phyloP scores from a whole-genome alignment of 2,329 filamentous ascomycete species.

The Arthroderma uncinatum region DNA sequence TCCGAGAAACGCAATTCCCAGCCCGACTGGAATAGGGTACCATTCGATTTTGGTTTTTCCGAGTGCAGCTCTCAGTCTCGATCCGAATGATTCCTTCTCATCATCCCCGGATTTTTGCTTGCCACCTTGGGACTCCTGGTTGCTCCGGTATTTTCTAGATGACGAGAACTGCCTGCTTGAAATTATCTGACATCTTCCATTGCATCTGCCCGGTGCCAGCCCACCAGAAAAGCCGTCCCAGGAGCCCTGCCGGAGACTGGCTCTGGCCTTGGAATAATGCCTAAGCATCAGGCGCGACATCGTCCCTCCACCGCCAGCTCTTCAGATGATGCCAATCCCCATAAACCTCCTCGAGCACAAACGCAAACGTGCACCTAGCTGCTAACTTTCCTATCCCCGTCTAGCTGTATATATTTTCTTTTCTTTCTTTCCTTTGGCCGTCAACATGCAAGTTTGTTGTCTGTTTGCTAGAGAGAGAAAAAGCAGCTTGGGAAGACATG shows the following conservation, averaged over 20 bases:
- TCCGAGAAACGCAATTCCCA: slow-evolving; percentile 76
- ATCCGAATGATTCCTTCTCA: slow-evolving; percentile 44
- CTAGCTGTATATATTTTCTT: not conserved
- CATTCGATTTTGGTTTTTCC: slow-evolving; percentile 62
- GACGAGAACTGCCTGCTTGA: slow-evolving; percentile 23
- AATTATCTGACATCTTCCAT: not conserved
- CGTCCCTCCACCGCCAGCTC: not conserved
- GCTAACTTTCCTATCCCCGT: not conserved
- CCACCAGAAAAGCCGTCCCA: not conserved
- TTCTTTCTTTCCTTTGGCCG: not conserved
- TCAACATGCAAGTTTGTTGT: not conserved
- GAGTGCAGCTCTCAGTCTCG: slow-evolving; percentile 48
- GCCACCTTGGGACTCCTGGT: slow-evolving; percentile 30
- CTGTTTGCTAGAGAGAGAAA: not conserved
- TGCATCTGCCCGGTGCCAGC: not conserved
- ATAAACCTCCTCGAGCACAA: not conserved
- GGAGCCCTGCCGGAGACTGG: not conserved
- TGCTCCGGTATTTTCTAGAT: slow-evolving; percentile 33
- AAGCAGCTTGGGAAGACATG: not conserved
- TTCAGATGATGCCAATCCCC: not conserved
- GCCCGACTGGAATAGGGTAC: slow-evolving; percentile 79
- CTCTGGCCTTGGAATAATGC: not conserved
- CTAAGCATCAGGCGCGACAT: not conserved
- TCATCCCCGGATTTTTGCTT: slow-evolving; percentile 26
- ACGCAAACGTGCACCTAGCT: not conserved